Percentiles rank a stretch among this genome's conserved stretches.
Evolutionary conservation across 345 rosid species (phyloP).

Genomic region (Hibiscus trionum): DNA sequence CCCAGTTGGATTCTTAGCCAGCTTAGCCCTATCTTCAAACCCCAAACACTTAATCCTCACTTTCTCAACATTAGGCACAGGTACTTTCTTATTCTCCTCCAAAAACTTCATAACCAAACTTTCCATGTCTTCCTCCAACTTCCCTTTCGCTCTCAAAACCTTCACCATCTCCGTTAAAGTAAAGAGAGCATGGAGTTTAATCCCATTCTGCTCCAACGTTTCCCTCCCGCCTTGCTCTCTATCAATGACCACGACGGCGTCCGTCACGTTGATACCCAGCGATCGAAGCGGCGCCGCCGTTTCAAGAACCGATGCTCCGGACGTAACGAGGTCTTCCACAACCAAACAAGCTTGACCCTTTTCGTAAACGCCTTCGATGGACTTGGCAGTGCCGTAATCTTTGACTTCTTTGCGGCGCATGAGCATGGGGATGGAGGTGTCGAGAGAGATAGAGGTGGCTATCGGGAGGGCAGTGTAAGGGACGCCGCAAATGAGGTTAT

Average conservation of each 20-base stretch:
- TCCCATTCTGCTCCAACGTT: conserved; percentile 67
- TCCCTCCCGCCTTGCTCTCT: conserved; percentile 94
- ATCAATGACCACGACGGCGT: conserved; percentile 85
- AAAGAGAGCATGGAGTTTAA: conserved; percentile 63
- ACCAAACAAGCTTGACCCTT: conserved; percentile 53
- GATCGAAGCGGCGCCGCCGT: conserved; percentile 75
- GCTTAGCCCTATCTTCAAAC: conserved; percentile 55
- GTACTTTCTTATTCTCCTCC: conserved; percentile 70
- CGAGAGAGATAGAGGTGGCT: conserved; percentile 70
- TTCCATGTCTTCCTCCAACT: conserved; percentile 58
- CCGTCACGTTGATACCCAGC: conserved; percentile 68
- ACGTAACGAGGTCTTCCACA: conserved; percentile 82
- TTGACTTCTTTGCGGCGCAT: conserved; percentile 93
- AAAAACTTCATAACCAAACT: conserved; percentile 50
- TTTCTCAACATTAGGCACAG: conserved; percentile 50
- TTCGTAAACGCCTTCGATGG: conserved; percentile 67
- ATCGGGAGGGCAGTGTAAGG: conserved; percentile 97
- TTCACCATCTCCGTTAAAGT: conserved; percentile 77
- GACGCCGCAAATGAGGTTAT: conserved; percentile 75
- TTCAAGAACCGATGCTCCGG: conserved; percentile 90
- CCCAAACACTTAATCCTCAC: conserved; percentile 38
- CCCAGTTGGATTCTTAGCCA: conserved; percentile 68
- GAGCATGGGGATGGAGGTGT: conserved; percentile 66
- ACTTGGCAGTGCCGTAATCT: conserved; percentile 79
- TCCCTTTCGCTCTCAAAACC: conserved; percentile 76